These are phyloP conservation scores for Fusarium xyrophilum DNA, from an alignment of 2,329 filamentous ascomycete species.

Conservation along the genomic window DNA sequence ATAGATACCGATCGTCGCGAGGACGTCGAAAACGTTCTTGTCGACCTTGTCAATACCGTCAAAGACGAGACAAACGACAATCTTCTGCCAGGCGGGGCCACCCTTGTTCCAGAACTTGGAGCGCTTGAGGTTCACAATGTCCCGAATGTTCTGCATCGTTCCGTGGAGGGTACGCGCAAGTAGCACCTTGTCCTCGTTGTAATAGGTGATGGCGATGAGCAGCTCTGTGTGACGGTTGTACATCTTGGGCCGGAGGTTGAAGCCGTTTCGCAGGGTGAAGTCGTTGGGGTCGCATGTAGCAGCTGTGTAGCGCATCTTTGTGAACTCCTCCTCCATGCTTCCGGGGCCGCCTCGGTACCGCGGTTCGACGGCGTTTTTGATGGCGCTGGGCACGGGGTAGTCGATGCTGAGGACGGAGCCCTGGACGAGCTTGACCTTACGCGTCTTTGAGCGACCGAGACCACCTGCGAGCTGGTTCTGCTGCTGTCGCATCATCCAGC, in stretches of 20 bases:
- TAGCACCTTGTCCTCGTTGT: conserved; percentile 41
- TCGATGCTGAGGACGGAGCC: conserved; percentile 40
- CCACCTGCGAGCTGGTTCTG: conserved; percentile 18
- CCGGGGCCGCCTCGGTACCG: conserved; percentile 31
- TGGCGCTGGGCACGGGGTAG: conserved; percentile 38
- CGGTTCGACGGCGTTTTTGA: conserved; percentile 38
- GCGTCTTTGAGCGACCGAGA: conserved; percentile 35
- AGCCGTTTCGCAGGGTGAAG: conserved; percentile 37
- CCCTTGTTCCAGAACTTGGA: conserved; percentile 41
- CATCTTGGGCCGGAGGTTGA: conserved; percentile 39
- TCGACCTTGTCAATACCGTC: conserved; percentile 39
- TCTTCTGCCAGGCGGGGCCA: conserved; percentile 38
- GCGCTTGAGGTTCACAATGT: conserved; percentile 38
- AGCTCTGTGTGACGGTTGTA: conserved; percentile 40
- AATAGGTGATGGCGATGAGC: conserved; percentile 39
- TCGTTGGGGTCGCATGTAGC: conserved; percentile 40
- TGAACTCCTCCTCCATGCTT: conserved; percentile 34
- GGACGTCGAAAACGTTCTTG: conserved; percentile 39
- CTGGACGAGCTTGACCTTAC: conserved; percentile 38
- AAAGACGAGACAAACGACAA: conserved; percentile 39
- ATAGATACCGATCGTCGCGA: conserved; percentile 37
- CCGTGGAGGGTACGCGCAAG: conserved; percentile 37
- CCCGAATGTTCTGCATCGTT: conserved; percentile 38
- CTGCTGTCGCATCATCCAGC: conserved; percentile 38
- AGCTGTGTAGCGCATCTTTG: conserved; percentile 40